Base-by-base conservation (phyloP, 2,329 filamentous ascomycete species). In the Alternaria sp. region DNA sequence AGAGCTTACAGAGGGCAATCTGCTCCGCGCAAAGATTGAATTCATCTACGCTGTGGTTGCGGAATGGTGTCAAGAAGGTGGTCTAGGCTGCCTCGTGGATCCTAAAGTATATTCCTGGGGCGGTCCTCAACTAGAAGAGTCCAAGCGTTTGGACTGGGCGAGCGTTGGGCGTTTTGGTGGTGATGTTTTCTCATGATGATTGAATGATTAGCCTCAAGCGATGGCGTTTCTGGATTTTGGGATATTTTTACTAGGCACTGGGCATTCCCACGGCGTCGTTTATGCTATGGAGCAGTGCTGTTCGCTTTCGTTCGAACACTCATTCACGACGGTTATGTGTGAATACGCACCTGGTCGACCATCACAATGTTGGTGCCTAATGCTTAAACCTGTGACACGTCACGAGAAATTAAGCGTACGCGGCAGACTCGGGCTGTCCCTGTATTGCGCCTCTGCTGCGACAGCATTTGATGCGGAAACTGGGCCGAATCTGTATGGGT, bases 21-120 rank as follows among this genome's bases (percentile, higher is more conserved):
- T 88, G 64, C 86, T 94, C 72, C 86, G 88, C 33, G 83, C 82
- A 67, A 94, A 94, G 80, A 84, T 94, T 56, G 84, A 87, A 58
- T 93, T 93, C 72, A 86, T 93, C 68, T 83, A 84, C 65, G 79
- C 83, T 51, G 84, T 92, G 14, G 83, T 92, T 10, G 84, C 84
- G 63, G 89, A 92, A 73, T 94, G 91, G 91, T 85, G 87, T 11
- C 70, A 74, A 54, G 88, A 90, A 67, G 88, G 86, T 3, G 91
- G 91, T 2, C 77, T 93, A 31, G 91, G 91, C 3, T 74, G 78
- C 57, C 63, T 80, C 14, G 68, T 72, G 8, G 72, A 77, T 9
- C 72, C 70, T n/a, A 70, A 72, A 54, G 58, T 70, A 28, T 71
- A 82, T 51, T 72, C 71, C 14, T 83, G 81, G 81, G 71, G 74